Base-by-base conservation (phyloP, 257 asterid species). In the Fraxinus quadrangulata region DNA sequence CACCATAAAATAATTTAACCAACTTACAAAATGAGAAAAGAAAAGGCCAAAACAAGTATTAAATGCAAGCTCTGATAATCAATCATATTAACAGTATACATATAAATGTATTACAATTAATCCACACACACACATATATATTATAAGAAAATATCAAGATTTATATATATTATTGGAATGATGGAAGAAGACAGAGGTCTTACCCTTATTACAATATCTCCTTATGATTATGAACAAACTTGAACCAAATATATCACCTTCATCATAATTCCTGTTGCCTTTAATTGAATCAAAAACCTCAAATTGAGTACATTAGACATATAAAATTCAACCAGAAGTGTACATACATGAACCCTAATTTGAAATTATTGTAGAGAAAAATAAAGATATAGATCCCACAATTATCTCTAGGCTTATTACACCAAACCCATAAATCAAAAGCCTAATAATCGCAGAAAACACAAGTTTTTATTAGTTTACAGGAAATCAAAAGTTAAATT, bases 151-250 rank as follows among this genome's bases (percentile, higher is more conserved):
- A 6, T 56, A 37, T 37, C 42, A 37, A 63, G 36, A 63, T 63
- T 63, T 26, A 63, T 56, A 13, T 47, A 26, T 26, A 23, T 63
- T 23, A 9, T 63, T 63, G 69, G 14, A 63, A 2, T 63, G 34
- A 9, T 63, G 36, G 34, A 26, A 63, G 69, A 63, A 63, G 36
- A 63, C 69, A 63, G 69, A 19, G 65, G 66, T 56, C 66, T 56
- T 56, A 56, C 28, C n/a, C 28, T 56, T n/a, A n/a, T n/a, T n/a
- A 33, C 66, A 6, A n/a, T 19, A n/a, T n/a, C 59, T 47, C 59
- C 59, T 59, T 31, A 59, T 59, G 67, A 63, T 26, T 10, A 12
- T 26, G 19, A 63, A 11, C 34, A 63, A 63, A 23, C 69, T 63
- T 24, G 69, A n/a, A 63, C 36, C 69, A 63, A 63, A 24, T 63